These are phyloP conservation scores for Butyriboletus appendiculatus DNA, from an alignment of 1,284 basidiomycete species.

Conservation along the genomic window DNA sequence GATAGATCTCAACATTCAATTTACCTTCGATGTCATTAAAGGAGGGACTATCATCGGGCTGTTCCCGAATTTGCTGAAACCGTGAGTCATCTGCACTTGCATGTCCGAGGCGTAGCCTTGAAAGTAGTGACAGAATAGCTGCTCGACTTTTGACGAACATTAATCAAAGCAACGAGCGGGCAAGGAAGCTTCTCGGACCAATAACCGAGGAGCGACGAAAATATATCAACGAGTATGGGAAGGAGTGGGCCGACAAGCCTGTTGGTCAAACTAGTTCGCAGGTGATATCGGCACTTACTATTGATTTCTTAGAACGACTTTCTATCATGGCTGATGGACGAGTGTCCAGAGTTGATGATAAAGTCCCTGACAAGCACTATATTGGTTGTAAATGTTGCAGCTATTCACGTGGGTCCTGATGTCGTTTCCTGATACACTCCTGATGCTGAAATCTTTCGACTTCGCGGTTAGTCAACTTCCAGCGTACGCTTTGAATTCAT, in stretches of 20 bases:
- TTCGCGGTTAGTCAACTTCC: slow-evolving; percentile 9
- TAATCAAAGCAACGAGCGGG: neutral
- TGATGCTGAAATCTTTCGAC: neutral
- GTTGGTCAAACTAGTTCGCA: slow-evolving; percentile 24
- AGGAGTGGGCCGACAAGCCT: slow-evolving; percentile 41
- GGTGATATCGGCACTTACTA: neutral
- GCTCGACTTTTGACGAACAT: neutral
- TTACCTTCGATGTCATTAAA: slow-evolving; percentile 34
- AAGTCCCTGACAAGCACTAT: slow-evolving; percentile 35
- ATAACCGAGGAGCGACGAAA: slow-evolving; percentile 40
- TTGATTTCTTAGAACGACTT: slow-evolving; percentile 42
- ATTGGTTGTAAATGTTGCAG: slow-evolving; percentile 40
- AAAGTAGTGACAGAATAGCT: neutral
- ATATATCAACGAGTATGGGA: slow-evolving; percentile 34
- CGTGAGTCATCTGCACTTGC: slow-evolving; percentile 29
- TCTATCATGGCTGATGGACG: slow-evolving; percentile 48
- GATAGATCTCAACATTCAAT: slow-evolving; percentile 36
- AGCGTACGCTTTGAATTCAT: slow-evolving; percentile 5
- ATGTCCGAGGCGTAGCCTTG: neutral
- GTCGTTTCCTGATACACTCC: neutral
- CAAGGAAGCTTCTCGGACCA: slow-evolving; percentile 32
- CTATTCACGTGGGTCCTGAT: slow-evolving; percentile 32
- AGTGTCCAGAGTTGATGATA: slow-evolving; percentile 27
- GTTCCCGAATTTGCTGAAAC: slow-evolving; percentile 41
- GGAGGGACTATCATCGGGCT: slow-evolving; percentile 29